Conservation (phyloP, 768 basidiomycete genomes). For the Rhizopogon vinicolor region DNA sequence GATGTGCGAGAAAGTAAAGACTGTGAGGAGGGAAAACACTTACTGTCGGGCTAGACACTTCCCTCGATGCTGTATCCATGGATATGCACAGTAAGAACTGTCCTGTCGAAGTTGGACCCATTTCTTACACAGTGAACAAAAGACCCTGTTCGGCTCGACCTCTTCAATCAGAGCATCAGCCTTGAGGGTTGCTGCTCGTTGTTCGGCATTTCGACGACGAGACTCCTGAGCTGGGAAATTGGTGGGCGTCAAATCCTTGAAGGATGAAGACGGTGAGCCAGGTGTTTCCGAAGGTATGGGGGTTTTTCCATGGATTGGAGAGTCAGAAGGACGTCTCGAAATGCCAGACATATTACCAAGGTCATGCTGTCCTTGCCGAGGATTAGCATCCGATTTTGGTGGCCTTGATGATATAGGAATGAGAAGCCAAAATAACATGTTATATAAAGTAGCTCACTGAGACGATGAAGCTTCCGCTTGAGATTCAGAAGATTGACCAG, state of each 20-base stretch:
- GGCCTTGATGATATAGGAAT: not conserved
- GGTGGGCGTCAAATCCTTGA: constrained; percentile 55
- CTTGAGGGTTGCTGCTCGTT: constrained; percentile 66
- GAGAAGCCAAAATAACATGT: not conserved
- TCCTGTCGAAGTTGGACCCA: constrained; percentile 84
- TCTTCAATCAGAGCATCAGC: constrained; percentile 60
- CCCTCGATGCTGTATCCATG: constrained; percentile 73
- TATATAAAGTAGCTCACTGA: not conserved
- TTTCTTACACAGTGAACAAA: constrained; percentile 71
- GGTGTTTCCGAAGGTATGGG: constrained; percentile 13
- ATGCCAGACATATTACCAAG: not conserved
- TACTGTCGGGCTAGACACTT: constrained; percentile 75
- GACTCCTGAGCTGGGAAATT: constrained; percentile 62
- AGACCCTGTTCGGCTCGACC: constrained; percentile 72
- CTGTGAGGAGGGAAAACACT: constrained; percentile 25
- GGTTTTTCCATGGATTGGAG: constrained; percentile 2
- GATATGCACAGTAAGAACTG: constrained; percentile 74
- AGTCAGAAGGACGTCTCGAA: not conserved
- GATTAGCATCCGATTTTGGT: not conserved
- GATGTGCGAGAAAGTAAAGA: not conserved
- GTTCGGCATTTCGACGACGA: constrained; percentile 72
- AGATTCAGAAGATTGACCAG: constrained; percentile 2
- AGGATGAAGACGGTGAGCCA: constrained; percentile 32
- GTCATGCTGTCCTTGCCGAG: not conserved
- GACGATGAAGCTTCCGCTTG: constrained; percentile 19